These are phyloP conservation scores for Sapria himalayana DNA, from an alignment of 345 rosid genomes.

Conservation along the genomic window DNA sequence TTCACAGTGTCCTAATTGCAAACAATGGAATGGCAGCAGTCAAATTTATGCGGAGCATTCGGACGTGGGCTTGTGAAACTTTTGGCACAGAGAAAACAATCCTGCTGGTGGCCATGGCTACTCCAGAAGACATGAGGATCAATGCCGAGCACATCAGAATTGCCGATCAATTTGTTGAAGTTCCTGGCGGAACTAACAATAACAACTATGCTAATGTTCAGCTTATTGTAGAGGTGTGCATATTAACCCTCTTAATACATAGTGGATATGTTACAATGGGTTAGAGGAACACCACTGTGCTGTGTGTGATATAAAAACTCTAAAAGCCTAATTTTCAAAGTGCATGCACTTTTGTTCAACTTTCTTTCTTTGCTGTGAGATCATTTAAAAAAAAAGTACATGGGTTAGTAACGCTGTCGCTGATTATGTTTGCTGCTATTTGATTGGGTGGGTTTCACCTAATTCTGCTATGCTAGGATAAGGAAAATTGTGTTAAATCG, in stretches of 20 bases:
- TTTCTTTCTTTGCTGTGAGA: too few relatives aligned
- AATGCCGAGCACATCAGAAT: conserved; percentile 96
- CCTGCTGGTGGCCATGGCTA: conserved; percentile 95
- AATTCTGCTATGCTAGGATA: conserved; percentile 3
- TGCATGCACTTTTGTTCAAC: too few relatives aligned
- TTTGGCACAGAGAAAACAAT: conserved; percentile 93
- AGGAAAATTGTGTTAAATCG: too few relatives aligned
- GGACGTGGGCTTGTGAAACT: conserved; percentile 98
- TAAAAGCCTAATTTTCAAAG: too few relatives aligned
- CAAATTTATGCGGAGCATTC: conserved; percentile 82
- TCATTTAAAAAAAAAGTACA: too few relatives aligned
- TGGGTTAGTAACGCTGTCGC: too few relatives aligned
- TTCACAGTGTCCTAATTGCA: conserved; percentile 80
- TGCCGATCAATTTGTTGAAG: conserved; percentile 99
- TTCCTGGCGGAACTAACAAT: conserved; percentile 98
- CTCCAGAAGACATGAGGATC: conserved; percentile 99
- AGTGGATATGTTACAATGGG: too few relatives aligned
- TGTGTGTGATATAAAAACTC: too few relatives aligned
- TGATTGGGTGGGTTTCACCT: too few relatives aligned
- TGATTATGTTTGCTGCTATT: too few relatives aligned
- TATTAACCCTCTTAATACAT: not conserved
- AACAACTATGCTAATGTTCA: conserved; percentile 98
- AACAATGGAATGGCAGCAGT: conserved; percentile 99
- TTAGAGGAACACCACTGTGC: too few relatives aligned
- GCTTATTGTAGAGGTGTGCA: conserved; percentile 89